Conservation (phyloP, 169 alveolate genomes). For the Plasmodium vinckei region DNA sequence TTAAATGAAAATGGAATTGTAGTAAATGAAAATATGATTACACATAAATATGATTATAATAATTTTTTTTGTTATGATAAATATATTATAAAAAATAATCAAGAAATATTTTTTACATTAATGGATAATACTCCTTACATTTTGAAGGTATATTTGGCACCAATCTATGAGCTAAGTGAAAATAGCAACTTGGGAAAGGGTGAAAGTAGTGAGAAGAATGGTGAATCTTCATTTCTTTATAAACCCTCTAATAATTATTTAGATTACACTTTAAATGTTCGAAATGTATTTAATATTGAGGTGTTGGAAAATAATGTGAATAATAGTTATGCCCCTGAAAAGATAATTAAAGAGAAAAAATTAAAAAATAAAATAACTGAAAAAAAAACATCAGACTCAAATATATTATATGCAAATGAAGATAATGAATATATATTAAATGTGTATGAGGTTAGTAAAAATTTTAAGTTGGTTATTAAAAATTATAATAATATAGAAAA, state of each 20-base stretch:
- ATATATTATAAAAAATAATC: conserved; percentile 11
- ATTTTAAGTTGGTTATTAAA: conserved; percentile 35
- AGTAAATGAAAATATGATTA: conserved; percentile 16
- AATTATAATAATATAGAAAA: conserved; percentile 25
- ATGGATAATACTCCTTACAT: conserved; percentile 2
- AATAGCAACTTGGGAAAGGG: not conserved
- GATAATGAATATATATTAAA: conserved; percentile 29
- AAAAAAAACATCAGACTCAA: not conserved
- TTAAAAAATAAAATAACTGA: not conserved
- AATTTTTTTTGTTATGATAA: conserved; percentile 38
- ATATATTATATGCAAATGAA: conserved; percentile 29
- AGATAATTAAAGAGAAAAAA: not conserved
- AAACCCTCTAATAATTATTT: conserved; percentile 7
- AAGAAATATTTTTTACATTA: conserved; percentile 43
- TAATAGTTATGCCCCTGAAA: not conserved
- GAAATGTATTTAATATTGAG: conserved; percentile 14
- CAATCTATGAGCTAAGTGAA: conserved; percentile 15
- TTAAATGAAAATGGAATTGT: conserved; percentile 9
- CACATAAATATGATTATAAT: conserved; percentile 12
- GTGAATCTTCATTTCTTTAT: not conserved
- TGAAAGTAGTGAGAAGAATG: not conserved
- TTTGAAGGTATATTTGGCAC: conserved; percentile 28
- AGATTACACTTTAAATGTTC: conserved; percentile 12
- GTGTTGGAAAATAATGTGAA: not conserved
- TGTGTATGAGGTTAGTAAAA: conserved; percentile 26